Conservation (phyloP, 2,329 filamentous ascomycete genomes). For the Rhynchosporium secalis region DNA sequence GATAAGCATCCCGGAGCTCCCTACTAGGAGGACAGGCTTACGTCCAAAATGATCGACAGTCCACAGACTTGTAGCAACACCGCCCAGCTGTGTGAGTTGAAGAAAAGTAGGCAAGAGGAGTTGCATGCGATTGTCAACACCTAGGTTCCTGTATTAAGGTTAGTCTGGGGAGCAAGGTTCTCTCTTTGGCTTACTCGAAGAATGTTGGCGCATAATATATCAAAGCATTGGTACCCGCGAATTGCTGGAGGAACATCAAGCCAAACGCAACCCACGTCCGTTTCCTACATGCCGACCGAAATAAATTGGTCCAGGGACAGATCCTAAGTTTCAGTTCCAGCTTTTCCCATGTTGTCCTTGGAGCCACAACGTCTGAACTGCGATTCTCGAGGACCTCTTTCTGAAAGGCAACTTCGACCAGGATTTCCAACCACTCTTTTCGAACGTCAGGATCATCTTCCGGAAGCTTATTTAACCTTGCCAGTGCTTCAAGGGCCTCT, state of each 20-base stretch:
- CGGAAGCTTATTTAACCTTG: conserved; percentile 45
- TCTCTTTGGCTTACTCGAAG: conserved; percentile 52
- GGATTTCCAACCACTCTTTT: conserved; percentile 50
- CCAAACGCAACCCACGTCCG: conserved; percentile 47
- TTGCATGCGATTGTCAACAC: conserved; percentile 3
- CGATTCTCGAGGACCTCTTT: conserved; percentile 9
- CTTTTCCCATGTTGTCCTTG: conserved; percentile 39
- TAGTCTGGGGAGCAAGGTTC: conserved; percentile 52
- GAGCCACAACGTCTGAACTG: background rate
- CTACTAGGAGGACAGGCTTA: conserved; percentile 59
- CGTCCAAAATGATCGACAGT: conserved; percentile 66
- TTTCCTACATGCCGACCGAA: conserved; percentile 45
- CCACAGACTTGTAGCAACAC: conserved; percentile 63
- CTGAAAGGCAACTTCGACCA: conserved; percentile 44
- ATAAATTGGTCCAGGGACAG: conserved; percentile 48
- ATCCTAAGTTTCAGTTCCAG: conserved; percentile 45
- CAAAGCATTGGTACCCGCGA: conserved; percentile 45
- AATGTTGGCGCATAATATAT: conserved; percentile 51
- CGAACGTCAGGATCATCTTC: conserved; percentile 44
- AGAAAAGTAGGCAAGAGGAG: conserved; percentile 55
- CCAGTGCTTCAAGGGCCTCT: conserved; percentile 50
- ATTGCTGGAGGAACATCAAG: conserved; percentile 52
- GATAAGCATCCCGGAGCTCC: conserved; percentile 65
- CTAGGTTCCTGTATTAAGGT: conserved; percentile 44
- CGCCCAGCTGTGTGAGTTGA: conserved; percentile 66